phyloP scores from a whole-genome alignment of 345 rosid genomes.

The Turritis glabra region DNA sequence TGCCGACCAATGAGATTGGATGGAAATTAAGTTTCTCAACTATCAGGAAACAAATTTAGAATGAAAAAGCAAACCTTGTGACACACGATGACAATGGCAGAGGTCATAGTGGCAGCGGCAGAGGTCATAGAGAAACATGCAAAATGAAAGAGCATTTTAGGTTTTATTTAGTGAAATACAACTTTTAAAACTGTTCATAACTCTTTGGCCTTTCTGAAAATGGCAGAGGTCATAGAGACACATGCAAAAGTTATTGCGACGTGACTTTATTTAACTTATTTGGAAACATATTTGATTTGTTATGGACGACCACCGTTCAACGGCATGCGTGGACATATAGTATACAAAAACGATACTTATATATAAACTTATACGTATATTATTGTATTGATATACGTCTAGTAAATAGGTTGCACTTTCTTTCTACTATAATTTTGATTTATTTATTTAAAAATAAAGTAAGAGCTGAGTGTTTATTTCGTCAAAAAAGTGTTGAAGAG shows the following conservation, averaged over 20 bases:
- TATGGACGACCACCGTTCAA: background rate
- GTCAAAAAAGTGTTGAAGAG: background rate
- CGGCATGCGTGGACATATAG: background rate
- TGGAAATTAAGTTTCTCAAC: background rate
- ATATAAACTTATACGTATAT: background rate
- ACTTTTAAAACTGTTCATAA: background rate
- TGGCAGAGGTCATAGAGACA: background rate
- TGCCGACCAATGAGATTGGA: background rate
- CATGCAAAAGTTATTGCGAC: conserved; percentile 1
- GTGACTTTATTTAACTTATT: background rate
- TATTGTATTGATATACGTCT: background rate
- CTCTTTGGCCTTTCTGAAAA: background rate
- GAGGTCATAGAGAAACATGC: background rate
- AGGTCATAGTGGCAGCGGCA: background rate
- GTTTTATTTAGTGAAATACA: background rate
- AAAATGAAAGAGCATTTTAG: background rate
- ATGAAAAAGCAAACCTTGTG: too few relatives aligned
- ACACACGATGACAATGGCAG: background rate
- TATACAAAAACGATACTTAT: background rate
- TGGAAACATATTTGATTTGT: background rate
- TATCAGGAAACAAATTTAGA: too few relatives aligned
- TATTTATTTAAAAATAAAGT: background rate
- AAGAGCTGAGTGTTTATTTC: background rate
- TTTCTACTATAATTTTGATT: background rate
- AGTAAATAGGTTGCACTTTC: background rate